Evolutionary conservation across 352 stramenopile genomes (phyloP).

Genomic region (Peronospora belbahrii): DNA sequence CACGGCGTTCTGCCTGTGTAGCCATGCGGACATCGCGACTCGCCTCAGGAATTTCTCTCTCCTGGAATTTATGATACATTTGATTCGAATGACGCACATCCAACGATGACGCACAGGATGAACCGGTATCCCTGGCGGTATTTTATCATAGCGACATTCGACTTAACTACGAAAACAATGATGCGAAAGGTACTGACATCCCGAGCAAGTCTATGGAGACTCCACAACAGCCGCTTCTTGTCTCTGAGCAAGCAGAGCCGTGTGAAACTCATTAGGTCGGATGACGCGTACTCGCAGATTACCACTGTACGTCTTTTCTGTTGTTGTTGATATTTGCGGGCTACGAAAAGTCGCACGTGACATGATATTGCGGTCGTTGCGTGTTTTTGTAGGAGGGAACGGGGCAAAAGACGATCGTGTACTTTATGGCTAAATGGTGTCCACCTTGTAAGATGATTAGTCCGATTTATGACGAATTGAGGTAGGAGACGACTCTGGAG

Average conservation of each 20-base stretch:
- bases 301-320: conserved; percentile 39
- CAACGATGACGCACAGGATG: conserved; percentile 6
- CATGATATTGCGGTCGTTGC: not conserved
- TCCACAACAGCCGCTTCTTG: conserved; percentile 20
- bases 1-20: conserved; percentile 44
- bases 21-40: conserved; percentile 48
- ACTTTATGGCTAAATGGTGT: conserved; percentile 88
- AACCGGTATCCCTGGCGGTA: conserved; percentile 4
- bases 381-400: conserved; percentile 37
- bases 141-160: not conserved
- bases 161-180: conserved; percentile 25
- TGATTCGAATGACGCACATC: not conserved
- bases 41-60: conserved; percentile 12
- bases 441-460: conserved; percentile 89
- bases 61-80: conserved; percentile 4
- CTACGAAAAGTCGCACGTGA: not conserved
- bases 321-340: not conserved
- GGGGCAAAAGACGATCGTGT: conserved; percentile 71
- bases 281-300: conserved; percentile 69
- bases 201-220: conserved; percentile 14
- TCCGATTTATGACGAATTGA: conserved; percentile 82
- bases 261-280: conserved; percentile 67
- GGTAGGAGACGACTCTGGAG: conserved; percentile 23
- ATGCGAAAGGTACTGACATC: conserved; percentile 32
- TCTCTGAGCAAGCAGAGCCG: conserved; percentile 42